Percentiles rank a stretch among this genome's conserved stretches.
phyloP scores from a whole-genome alignment of 305 asterid genomes.

The Ajuga reptans region DNA sequence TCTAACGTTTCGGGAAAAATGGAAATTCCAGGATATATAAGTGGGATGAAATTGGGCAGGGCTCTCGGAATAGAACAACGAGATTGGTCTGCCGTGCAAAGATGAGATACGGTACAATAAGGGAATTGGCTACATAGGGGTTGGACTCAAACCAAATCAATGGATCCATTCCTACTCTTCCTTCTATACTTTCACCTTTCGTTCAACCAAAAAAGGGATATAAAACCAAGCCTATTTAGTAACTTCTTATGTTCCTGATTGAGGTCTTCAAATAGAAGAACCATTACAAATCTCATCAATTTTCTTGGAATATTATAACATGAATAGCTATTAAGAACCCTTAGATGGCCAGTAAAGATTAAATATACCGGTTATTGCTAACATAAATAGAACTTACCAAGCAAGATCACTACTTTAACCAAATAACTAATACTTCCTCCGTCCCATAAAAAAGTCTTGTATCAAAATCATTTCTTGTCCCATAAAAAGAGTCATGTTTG shows the following conservation, averaged over 20 bases:
- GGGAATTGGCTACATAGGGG: too few relatives aligned
- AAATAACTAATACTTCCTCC: slow-evolving; percentile 10
- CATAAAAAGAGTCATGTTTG: too few relatives aligned
- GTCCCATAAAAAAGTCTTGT: too few relatives aligned
- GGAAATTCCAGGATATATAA: too few relatives aligned
- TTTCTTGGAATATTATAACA: background rate
- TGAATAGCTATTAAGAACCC: background rate
- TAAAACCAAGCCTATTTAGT: background rate
- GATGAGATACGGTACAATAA: too few relatives aligned
- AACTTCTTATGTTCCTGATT: background rate
- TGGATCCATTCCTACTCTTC: background rate
- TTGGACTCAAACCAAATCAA: background rate
- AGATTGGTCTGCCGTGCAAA: too few relatives aligned
- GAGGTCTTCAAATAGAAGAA: background rate
- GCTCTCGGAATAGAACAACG: too few relatives aligned
- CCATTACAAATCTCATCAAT: background rate
- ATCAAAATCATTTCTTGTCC: too few relatives aligned
- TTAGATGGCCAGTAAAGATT: background rate
- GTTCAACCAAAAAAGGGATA: background rate
- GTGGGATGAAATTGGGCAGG: too few relatives aligned
- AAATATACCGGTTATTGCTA: background rate
- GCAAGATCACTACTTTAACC: background rate
- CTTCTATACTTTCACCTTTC: background rate
- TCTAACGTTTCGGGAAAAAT: too few relatives aligned
- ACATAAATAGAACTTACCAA: background rate